Evolutionary conservation across 495 filamentous ascomycete genomes (phyloP).

Genomic region (Neurospora sp.): DNA sequence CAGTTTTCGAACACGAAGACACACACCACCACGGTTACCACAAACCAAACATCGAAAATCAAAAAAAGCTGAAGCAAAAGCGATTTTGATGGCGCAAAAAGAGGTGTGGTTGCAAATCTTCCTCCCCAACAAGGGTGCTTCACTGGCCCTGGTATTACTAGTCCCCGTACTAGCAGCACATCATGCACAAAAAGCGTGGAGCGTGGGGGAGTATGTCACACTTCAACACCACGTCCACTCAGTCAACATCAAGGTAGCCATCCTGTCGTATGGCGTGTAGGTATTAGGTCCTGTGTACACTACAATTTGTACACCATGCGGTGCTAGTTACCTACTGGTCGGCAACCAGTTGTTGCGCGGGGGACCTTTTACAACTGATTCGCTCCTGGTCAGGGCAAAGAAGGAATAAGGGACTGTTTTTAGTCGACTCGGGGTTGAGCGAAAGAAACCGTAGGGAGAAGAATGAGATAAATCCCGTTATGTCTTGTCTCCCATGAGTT

Average conservation of each 20-base stretch:
- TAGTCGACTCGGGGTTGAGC: not conserved
- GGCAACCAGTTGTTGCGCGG: not conserved
- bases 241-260: not conserved
- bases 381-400: not conserved
- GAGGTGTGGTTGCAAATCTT: not conserved
- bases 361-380: not conserved
- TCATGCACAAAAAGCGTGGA: not conserved
- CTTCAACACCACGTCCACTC: not conserved
- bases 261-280: too few species aligned
- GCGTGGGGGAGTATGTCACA: not conserved
- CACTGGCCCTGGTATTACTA: not conserved
- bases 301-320: too few species aligned
- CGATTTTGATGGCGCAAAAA: not conserved
- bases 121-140: not conserved
- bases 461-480: not conserved
- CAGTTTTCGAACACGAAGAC: not conserved
- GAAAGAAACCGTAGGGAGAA: not conserved
- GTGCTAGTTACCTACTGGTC: too few species aligned
- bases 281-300: too few species aligned
- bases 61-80: not conserved
- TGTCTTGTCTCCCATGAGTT: not conserved
- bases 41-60: not conserved
- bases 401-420: too few species aligned
- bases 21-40: not conserved
- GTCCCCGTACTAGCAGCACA: not conserved